Percentiles rank a stretch among this genome's conserved stretches.
phyloP scores from a whole-genome alignment of 805 yeast genomes.

The Saturnispora saitoi region DNA sequence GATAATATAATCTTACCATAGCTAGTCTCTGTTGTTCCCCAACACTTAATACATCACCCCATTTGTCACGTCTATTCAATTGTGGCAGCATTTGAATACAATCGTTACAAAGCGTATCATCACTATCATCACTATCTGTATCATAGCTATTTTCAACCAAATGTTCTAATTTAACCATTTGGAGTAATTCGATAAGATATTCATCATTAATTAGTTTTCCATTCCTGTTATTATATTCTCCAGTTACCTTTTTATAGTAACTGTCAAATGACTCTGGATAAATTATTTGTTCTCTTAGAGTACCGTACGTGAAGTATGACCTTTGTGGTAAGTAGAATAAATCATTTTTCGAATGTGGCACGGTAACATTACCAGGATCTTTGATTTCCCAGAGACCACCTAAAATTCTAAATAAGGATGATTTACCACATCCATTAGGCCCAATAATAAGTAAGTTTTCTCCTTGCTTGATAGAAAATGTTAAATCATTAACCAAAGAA shows the following conservation, averaged over 20 bases:
- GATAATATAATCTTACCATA: slow-evolving; percentile 87
- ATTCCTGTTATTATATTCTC: slow-evolving; percentile 21
- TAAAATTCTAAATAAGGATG: slow-evolving; percentile 79
- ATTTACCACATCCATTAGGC: slow-evolving; percentile 94
- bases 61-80: slow-evolving; percentile 61
- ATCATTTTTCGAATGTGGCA: slow-evolving; percentile 56
- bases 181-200: slow-evolving; percentile 45
- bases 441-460: slow-evolving; percentile 86
- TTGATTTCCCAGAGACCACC: slow-evolving; percentile 92
- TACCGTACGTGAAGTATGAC: slow-evolving; percentile 75
- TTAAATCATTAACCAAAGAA: slow-evolving; percentile 53
- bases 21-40: slow-evolving; percentile 94
- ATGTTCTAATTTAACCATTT: slow-evolving; percentile 51
- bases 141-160: slow-evolving; percentile 32
- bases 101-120: slow-evolving; percentile 7
- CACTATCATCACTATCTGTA: slow-evolving; percentile 15
- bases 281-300: slow-evolving; percentile 79
- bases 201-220: slow-evolving; percentile 33
- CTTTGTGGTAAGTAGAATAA: slow-evolving; percentile 89
- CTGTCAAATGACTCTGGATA: slow-evolving; percentile 71
- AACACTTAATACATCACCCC: slow-evolving; percentile 82
- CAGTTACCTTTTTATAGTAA: slow-evolving; percentile 31
- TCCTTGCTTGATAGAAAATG: slow-evolving; percentile 70
- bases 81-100: slow-evolving; percentile 30
- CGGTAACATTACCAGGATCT: slow-evolving; percentile 43